These are phyloP conservation scores for Aspergillus candidus DNA, from an alignment of 2,329 filamentous ascomycete genomes.

Conservation along the genomic window DNA sequence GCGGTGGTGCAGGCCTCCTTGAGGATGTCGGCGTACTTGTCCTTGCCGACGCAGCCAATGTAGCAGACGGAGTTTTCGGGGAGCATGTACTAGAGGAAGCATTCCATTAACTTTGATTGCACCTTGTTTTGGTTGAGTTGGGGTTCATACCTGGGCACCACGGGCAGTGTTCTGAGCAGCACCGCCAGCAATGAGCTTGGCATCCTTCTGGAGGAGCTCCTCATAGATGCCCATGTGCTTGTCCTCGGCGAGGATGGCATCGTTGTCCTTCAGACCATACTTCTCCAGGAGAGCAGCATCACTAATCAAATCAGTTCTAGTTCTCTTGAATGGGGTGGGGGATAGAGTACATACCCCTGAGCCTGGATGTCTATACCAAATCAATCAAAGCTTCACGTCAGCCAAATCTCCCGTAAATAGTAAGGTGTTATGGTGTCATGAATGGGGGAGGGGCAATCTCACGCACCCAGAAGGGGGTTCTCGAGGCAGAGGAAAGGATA, in stretches of 20 bases:
- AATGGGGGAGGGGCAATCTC: background rate
- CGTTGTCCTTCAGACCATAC: slow-evolving; percentile 91
- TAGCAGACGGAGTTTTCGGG: slow-evolving; percentile 84
- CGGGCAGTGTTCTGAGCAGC: slow-evolving; percentile 96
- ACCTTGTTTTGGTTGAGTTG: no score
- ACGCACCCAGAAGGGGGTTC: slow-evolving; percentile 86
- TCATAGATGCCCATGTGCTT: slow-evolving; percentile 88
- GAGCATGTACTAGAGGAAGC: slow-evolving; percentile 68
- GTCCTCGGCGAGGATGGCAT: slow-evolving; percentile 91
- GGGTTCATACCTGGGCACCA: slow-evolving; percentile 63
- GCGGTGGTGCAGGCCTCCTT: slow-evolving; percentile 78
- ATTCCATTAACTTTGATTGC: background rate
- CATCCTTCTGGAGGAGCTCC: slow-evolving; percentile 76
- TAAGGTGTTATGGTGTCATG: background rate
- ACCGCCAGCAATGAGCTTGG: slow-evolving; percentile 90
- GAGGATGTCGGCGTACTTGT: slow-evolving; percentile 90
- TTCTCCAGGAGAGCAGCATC: slow-evolving; percentile 80
- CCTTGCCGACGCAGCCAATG: slow-evolving; percentile 87
- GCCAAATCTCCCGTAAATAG: background rate
- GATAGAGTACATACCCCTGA: slow-evolving; percentile 47
- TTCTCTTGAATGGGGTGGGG: background rate
- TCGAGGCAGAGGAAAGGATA: slow-evolving; percentile 89
- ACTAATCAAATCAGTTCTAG: slow-evolving; percentile 41
- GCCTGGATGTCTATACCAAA: slow-evolving; percentile 74
- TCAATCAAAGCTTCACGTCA: slow-evolving; percentile 9